phyloP scores from a whole-genome alignment of 768 basidiomycete species.

The Arthromyces matolae region DNA sequence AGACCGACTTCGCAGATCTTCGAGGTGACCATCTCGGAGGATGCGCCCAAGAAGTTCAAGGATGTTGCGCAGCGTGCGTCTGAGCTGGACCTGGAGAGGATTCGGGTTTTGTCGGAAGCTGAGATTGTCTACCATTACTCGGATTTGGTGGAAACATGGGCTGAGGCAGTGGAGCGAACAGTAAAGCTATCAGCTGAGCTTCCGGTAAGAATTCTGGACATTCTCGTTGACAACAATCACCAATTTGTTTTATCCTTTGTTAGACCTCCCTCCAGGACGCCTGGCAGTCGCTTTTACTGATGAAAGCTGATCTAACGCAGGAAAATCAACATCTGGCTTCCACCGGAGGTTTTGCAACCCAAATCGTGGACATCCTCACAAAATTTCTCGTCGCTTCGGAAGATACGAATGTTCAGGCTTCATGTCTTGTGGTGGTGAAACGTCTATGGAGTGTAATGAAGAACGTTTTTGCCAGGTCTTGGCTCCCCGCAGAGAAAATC shows the following conservation, averaged over 20 bases:
- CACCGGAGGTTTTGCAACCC: constrained; percentile 29
- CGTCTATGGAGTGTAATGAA: constrained; percentile 51
- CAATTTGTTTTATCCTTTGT: constrained; percentile 1
- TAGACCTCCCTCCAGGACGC: constrained; percentile 29
- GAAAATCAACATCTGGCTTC: constrained; percentile 33
- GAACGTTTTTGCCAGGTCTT: constrained; percentile 40
- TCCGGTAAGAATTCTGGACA: constrained; percentile 19
- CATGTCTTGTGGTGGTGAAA: constrained; percentile 35
- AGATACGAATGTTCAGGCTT: constrained; percentile 27
- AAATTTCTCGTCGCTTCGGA: constrained; percentile 30
- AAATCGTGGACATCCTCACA: constrained; percentile 31
- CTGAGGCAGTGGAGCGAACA: constrained; percentile 18
- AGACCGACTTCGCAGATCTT: constrained; percentile 36
- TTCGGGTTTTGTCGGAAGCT: constrained; percentile 32
- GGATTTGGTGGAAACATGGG: constrained; percentile 37
- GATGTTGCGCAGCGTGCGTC: constrained; percentile 24
- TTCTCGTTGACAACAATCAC: background rate
- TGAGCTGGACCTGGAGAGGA: constrained; percentile 17
- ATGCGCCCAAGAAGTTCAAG: constrained; percentile 22
- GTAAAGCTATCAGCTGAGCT: constrained; percentile 10
- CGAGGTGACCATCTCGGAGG: constrained; percentile 39
- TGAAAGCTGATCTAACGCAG: constrained; percentile 40
- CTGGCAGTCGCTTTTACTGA: constrained; percentile 59
- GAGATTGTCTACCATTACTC: constrained; percentile 40
- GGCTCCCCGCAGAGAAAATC: constrained; percentile 46